Evolutionary conservation across 768 basidiomycete genomes (phyloP), one percentile per base, ranked within the genome.

Genomic region (Rhodotorula kratochvilovae): DNA sequence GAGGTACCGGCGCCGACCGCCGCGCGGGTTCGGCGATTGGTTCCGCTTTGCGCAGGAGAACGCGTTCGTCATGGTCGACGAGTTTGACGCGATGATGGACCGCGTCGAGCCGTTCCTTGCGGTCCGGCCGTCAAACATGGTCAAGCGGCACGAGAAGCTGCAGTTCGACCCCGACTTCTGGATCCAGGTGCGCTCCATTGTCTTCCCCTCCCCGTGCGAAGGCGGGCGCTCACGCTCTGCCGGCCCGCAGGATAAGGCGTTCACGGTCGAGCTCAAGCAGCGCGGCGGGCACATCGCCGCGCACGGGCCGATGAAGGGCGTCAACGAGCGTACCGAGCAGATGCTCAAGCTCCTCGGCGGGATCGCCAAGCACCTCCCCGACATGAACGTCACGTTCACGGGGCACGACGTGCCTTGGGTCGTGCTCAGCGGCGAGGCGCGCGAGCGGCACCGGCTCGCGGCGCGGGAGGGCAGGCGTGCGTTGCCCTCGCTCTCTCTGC

Each of bases 21-120:
- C 95, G 0, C 87, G 85, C 59, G 94, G 93, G 2, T 99, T 98
- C 74, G 92, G 90, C 77, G 81, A 84, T 21, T 97, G 95, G 94
- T 95, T 77, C 59, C 78, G 27, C 55, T 95, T 92, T 81, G 84
- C 79, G 82, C 86, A 68, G 84, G 90, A 80, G 80, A 85, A 73
- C 63, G 57, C 66, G 56, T 73, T 68, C 35, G 63, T 68, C 31
- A 51, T 73, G 60, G 87, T 89, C 54, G 86, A 87, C 77, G 86
- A 95, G 81, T 97, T 91, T 76, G 91, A 82, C 73, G 80, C 80
- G 63, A 91, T 86, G 57, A 76, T 79, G 69, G 72, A 67, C 8
- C 82, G 83, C 66, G 70, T 85, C 25, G 79, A 82, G 51, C 84
- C 83, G 0, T 84, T 82, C 76, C 83, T 83, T 81, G 84, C 82